phyloP scores from a whole-genome alignment of 2,329 filamentous ascomycete genomes.

The Ascochyta pisi region DNA sequence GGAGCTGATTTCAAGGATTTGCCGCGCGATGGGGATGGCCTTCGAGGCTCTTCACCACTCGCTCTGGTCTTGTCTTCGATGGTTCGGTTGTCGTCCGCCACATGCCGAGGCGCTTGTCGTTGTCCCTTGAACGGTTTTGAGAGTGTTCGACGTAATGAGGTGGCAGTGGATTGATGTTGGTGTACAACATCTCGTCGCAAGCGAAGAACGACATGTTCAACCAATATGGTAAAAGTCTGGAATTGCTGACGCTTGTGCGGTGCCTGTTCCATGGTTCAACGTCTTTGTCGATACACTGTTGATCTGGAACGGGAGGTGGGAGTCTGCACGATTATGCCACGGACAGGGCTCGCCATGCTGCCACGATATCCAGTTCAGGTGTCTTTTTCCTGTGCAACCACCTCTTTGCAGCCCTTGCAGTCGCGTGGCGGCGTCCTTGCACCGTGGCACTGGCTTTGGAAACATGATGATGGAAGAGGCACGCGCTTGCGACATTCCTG shows the following conservation, averaged over 20 bases:
- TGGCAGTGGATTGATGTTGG: constrained; percentile 8
- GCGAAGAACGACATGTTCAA: constrained; percentile 18
- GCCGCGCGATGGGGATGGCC: background rate
- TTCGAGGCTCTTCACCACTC: background rate
- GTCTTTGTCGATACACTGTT: constrained; percentile 1
- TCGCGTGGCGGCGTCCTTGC: constrained; percentile 22
- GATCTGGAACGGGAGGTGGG: constrained; percentile 12
- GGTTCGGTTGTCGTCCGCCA: background rate
- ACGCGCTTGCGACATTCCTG: constrained; percentile 22
- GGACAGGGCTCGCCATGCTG: constrained; percentile 9
- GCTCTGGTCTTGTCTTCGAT: background rate
- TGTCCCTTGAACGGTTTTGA: constrained; percentile 15
- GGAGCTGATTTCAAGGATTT: constrained; percentile 4
- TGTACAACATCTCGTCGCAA: constrained; percentile 13
- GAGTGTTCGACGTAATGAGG: constrained; percentile 9
- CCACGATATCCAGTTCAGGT: constrained; percentile 15
- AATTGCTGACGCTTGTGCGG: constrained; percentile 18
- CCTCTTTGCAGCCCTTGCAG: constrained; percentile 16
- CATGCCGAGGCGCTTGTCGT: constrained; percentile 3
- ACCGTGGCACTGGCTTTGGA: constrained; percentile 9
- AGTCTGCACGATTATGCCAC: constrained; percentile 16
- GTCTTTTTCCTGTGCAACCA: constrained; percentile 18
- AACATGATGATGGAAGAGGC: constrained; percentile 18
- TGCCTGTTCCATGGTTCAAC: constrained; percentile 18
- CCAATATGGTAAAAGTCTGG: constrained; percentile 15